A percentile compares a stretch with the other conserved stretches of the same genome.
Conservation (phyloP, 352 stramenopile species). For the Pythium biforme region DNA sequence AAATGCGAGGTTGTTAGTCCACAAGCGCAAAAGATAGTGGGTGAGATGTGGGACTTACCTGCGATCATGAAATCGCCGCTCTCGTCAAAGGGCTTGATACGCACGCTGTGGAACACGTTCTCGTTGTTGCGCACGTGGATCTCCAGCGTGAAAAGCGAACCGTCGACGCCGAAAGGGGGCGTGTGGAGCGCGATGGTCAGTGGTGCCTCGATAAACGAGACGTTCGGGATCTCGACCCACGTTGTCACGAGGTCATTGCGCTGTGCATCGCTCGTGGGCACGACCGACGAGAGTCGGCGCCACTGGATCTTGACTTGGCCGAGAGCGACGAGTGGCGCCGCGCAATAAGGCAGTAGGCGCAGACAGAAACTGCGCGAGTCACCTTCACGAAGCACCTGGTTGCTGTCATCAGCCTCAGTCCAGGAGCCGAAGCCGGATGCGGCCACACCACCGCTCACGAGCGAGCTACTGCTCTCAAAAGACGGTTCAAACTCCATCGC, state of each 20-base stretch:
- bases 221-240: constrained; percentile 55
- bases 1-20: neutral
- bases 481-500: constrained; percentile 52
- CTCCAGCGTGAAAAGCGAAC: constrained; percentile 50
- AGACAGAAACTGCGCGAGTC: constrained; percentile 67
- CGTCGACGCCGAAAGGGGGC: constrained; percentile 73
- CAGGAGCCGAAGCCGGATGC: constrained; percentile 45
- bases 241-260: constrained; percentile 63
- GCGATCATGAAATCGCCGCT: constrained; percentile 77
- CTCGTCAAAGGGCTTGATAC: constrained; percentile 67
- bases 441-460: constrained; percentile 25
- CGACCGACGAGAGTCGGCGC: constrained; percentile 54
- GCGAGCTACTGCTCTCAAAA: constrained; percentile 15
- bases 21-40: neutral
- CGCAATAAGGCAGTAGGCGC: constrained; percentile 44
- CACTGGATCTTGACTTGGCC: constrained; percentile 61
- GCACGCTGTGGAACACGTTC: constrained; percentile 61
- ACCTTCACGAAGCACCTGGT: constrained; percentile 45
- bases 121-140: constrained; percentile 77
- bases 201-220: constrained; percentile 69
- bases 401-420: constrained; percentile 10
- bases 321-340: constrained; percentile 48
- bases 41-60: constrained; percentile 26
- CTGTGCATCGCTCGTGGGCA: constrained; percentile 32
- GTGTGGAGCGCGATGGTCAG: constrained; percentile 65